Conservation (phyloP, 2,329 filamentous ascomycete genomes). For the Apiospora sp. region DNA sequence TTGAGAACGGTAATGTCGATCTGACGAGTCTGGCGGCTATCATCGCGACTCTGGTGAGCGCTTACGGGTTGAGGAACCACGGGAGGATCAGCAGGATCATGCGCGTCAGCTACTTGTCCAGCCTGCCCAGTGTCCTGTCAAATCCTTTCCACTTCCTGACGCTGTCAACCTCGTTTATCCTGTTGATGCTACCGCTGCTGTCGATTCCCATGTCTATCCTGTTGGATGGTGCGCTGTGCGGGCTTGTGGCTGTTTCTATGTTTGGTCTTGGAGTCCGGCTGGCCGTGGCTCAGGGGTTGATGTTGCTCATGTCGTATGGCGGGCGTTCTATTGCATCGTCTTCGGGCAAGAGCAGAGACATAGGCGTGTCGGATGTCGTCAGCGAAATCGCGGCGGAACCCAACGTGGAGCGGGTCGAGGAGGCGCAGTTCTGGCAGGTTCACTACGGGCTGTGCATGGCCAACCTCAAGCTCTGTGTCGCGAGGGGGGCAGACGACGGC, state of each 20-base stretch:
- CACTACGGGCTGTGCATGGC: slow-evolving; percentile 98
- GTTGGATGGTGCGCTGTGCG: slow-evolving; percentile 84
- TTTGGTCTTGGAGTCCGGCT: slow-evolving; percentile 84
- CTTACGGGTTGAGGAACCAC: slow-evolving; percentile 88
- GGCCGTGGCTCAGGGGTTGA: slow-evolving; percentile 85
- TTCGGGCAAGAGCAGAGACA: slow-evolving; percentile 46
- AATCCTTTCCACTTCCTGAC: slow-evolving; percentile 97
- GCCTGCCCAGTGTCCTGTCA: slow-evolving; percentile 84
- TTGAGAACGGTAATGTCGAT: slow-evolving; percentile 81
- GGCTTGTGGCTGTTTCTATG: slow-evolving; percentile 86
- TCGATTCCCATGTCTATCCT: slow-evolving; percentile 82
- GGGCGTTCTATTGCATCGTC: slow-evolving; percentile 42
- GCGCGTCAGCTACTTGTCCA: slow-evolving; percentile 83
- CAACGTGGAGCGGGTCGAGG: slow-evolving; percentile 78
- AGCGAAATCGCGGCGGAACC: slow-evolving; percentile 85
- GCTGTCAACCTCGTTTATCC: slow-evolving; percentile 81
- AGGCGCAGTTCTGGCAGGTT: slow-evolving; percentile 97
- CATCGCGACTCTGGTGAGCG: slow-evolving; percentile 82
- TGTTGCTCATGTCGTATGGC: slow-evolving; percentile 92
- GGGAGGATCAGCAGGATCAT: slow-evolving; percentile 91
- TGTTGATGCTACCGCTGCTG: slow-evolving; percentile 83
- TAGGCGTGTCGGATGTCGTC: slow-evolving; percentile 75
- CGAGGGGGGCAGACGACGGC: slow-evolving; percentile 71
- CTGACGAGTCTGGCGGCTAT: slow-evolving; percentile 84
- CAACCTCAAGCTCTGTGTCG: slow-evolving; percentile 82